A percentile compares a stretch with the other conserved stretches of the same genome.
These are phyloP conservation scores for Penicillium cosmopolitanum DNA, from an alignment of 495 filamentous ascomycete species.

Conservation along the genomic window DNA sequence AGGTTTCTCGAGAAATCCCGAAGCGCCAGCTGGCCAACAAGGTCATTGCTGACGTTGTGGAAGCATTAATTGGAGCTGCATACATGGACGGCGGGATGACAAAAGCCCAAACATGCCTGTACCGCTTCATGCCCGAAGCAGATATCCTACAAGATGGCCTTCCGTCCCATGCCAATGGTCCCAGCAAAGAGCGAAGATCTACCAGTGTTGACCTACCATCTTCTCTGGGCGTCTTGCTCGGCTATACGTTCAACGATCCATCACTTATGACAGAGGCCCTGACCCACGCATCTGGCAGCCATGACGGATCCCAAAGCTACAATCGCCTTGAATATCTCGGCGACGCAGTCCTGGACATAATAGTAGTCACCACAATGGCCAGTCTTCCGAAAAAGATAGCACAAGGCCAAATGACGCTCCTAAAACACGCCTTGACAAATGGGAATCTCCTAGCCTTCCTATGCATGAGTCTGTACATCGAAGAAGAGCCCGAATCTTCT, in stretches of 20 bases:
- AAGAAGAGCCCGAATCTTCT: not conserved
- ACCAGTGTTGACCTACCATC: too few species aligned
- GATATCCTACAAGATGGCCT: constrained; percentile 25
- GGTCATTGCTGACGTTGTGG: constrained; percentile 85
- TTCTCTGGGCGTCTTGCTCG: constrained; percentile 25
- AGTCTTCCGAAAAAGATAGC: constrained; percentile 49
- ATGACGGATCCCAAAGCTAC: constrained; percentile 63
- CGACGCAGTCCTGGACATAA: constrained; percentile 81
- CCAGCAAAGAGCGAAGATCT: too few species aligned
- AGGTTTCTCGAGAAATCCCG: constrained; percentile 12
- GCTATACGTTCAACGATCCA: constrained; percentile 71
- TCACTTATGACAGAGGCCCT: constrained; percentile 79
- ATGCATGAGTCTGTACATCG: constrained; percentile 53
- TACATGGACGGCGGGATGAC: constrained; percentile 67
- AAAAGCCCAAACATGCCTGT: constrained; percentile 67
- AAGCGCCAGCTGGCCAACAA: constrained; percentile 68
- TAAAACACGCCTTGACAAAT: constrained; percentile 80
- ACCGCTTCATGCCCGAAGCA: constrained; percentile 66
- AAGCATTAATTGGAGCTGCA: constrained; percentile 80
- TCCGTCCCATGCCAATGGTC: not conserved
- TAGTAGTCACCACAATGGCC: constrained; percentile 64
- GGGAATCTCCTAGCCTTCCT: constrained; percentile 87
- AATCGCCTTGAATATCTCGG: constrained; percentile 92
- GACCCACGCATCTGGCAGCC: constrained; percentile 75
- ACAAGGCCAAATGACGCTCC: constrained; percentile 70